A percentile compares a stretch with the other conserved stretches of the same genome.
Conservation (phyloP, 805 yeast species). For the Ogataea sp. region DNA sequence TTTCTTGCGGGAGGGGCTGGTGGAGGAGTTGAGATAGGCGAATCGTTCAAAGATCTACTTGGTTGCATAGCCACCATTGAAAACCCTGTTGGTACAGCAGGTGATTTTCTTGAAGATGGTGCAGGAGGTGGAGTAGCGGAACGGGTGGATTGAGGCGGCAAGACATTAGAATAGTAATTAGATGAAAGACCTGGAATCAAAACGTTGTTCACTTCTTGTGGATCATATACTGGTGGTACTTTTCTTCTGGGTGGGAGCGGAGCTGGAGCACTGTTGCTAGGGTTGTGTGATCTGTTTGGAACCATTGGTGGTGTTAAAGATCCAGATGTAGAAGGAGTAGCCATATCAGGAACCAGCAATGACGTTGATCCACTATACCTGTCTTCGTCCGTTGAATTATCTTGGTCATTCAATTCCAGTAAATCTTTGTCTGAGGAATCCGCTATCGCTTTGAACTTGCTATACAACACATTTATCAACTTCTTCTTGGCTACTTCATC, state of each 20-base stretch:
- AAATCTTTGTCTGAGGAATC: constrained; percentile 7
- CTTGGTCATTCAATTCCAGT: constrained; percentile 24
- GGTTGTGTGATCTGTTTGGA: constrained; percentile 6
- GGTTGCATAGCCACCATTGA: constrained; percentile 22
- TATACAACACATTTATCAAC: constrained; percentile 52
- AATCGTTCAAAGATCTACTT: constrained; percentile 20
- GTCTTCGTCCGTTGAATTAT: constrained; percentile 5
- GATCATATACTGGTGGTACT: constrained; percentile 5
- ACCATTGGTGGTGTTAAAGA: constrained; percentile 10
- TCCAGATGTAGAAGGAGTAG: constrained; percentile 11
- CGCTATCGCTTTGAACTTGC: constrained; percentile 36
- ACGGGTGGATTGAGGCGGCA: background rate
- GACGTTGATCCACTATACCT: constrained; percentile 2
- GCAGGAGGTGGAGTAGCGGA: constrained; percentile 5
- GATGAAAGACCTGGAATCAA: constrained; percentile 1
- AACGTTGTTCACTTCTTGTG: background rate
- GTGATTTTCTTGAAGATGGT: constrained; percentile 7
- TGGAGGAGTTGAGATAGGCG: constrained; percentile 33
- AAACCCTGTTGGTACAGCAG: constrained; percentile 6
- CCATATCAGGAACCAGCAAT: background rate
- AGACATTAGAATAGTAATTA: background rate
- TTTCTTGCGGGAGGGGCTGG: constrained; percentile 24
- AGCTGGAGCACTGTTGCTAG: constrained; percentile 1
- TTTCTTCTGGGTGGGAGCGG: constrained; percentile 9
- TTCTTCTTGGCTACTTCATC: constrained; percentile 53